Base-by-base conservation (phyloP, 108 stramenopile genomes). In the Cyclostephanos invisitatus region DNA sequence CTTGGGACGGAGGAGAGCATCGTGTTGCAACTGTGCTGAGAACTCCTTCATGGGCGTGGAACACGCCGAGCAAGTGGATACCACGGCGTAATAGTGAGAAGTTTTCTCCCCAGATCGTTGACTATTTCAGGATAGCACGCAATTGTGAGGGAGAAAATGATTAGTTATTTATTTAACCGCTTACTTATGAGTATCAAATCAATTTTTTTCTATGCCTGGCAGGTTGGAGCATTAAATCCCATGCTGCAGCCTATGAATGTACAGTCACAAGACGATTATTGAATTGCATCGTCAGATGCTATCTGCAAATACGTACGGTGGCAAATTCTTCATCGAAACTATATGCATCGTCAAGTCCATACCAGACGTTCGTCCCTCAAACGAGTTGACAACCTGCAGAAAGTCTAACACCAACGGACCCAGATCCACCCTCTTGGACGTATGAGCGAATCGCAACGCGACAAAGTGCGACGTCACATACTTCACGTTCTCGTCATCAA, bases 301-400 rank as follows among this genome's bases (percentile, higher is more conserved):
- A 24, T 63, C 44, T 35, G 32, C 71, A 63, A 76, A 72, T 17
- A 85, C 86, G 67, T 83, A 88, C 5, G 65, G 32, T 22, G 91
- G 91, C 42, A 93, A 48, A 50, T 87, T 63, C 11, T 69, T 36
- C 40, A 82, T 77, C 38, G 67, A 11, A 8, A 90, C 73, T 55
- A 86, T 73, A 44, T 69, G 42, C 21, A 94, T 80, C 15, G 65
- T 51, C 29, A 92, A 68, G 60, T 96, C 95, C 95, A 96, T 96
- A 18, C 83, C 83, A 3, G 29, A 46, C 44, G 58, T 64, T 7
- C 90, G 72, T 5, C 67, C 80, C 10, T 82, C 80, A 86, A 89
- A 93, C 8, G 77, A 73, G 62, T 93, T 92, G 48, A 96, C 87
- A 12, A 80, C 65, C 27, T 84, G 74, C 36, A 88, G 55, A 70